Evolutionary conservation across 2,329 filamentous ascomycete genomes (phyloP), one percentile per base, ranked within the genome.

Genomic region (Cryoendolithus antarcticus): DNA sequence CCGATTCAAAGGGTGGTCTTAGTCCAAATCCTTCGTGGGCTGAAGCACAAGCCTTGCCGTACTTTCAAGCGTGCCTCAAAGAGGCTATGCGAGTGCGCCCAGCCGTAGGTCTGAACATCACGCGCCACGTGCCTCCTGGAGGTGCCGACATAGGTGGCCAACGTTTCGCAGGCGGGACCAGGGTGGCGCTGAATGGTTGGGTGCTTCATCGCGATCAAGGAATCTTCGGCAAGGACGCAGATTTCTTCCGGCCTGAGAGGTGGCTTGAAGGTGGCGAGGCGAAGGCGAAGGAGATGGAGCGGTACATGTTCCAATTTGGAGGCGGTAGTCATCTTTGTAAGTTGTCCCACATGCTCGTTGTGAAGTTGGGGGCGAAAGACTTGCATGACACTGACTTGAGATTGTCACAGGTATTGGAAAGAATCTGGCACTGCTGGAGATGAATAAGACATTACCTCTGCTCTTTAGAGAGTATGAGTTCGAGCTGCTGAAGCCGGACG

Each of bases 81-180:
- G 84, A 91, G 58, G 74, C 79, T 4, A 83, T 88, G 63, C 74
- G 82, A 6, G 55, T 86, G 9, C 80, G 88, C 55, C 83, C 84
- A 0, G 80, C 82, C 0, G 71, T 80, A 0, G 82, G 0, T 63
- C 86, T 6, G 76, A 78, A 0, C 65, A 34, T 83, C 88, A 59
- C 72, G 82, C 44, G 71, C 0, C 46, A 63, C 1, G 69, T 68
- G 0, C 72, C 74, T 0, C 62, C 65, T 1, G 65, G 66, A 45
- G 74, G 72, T 6, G 66, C 66, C 29, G 63, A 66, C 15, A 78
- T 86, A 37, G 69, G 70, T 1, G 80, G 77, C 1, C 58, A 67
- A n/a, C 71, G 69, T 41, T 66, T 88, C 21, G 71, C 72, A 3
- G 81, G 76, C 1, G 82, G 81, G 6, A 84, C 81, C 0, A 78